phyloP scores from a whole-genome alignment of 306 rosid species.

The Citrullus colocynthis region DNA sequence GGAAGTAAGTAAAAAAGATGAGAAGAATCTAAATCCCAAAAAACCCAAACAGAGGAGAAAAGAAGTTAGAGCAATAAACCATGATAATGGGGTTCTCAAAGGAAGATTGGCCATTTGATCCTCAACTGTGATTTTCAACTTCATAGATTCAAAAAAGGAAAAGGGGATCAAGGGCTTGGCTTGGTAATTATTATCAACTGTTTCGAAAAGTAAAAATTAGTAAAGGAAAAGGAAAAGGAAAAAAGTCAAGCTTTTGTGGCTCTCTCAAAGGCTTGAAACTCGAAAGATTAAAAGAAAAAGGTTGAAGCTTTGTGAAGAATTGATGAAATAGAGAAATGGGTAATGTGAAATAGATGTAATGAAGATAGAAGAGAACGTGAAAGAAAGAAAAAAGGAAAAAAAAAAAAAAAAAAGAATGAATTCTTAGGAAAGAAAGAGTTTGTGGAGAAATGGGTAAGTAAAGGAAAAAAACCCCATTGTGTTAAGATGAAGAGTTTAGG shows the following conservation, averaged over 20 bases:
- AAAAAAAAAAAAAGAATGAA: too few species aligned
- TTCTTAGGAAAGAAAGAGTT: too few species aligned
- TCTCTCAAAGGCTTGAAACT: too few species aligned
- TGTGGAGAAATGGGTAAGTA: background rate
- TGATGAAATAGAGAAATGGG: background rate
- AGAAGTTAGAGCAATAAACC: conserved; percentile 34
- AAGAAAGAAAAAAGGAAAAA: background rate
- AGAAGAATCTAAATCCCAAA: conserved; percentile 28
- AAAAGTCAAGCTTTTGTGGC: background rate
- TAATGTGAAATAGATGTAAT: too few species aligned
- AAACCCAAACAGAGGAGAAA: conserved; percentile 32
- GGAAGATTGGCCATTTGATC: conserved; percentile 42
- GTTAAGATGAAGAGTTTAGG: background rate
- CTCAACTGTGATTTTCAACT: conserved; percentile 27
- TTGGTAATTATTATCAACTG: too few species aligned
- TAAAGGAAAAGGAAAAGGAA: too few species aligned
- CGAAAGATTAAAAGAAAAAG: background rate
- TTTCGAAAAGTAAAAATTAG: too few species aligned
- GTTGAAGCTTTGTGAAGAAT: background rate
- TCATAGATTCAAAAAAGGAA: conserved; percentile 16
- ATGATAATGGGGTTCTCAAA: conserved; percentile 39
- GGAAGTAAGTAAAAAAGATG: conserved; percentile 32
- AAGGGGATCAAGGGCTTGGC: too few species aligned
- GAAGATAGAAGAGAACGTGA: background rate
- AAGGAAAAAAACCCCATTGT: background rate